A percentile compares a stretch with the other conserved stretches of the same genome.
These are phyloP conservation scores for Citrus maxima DNA, from an alignment of 345 rosid species.

Conservation along the genomic window DNA sequence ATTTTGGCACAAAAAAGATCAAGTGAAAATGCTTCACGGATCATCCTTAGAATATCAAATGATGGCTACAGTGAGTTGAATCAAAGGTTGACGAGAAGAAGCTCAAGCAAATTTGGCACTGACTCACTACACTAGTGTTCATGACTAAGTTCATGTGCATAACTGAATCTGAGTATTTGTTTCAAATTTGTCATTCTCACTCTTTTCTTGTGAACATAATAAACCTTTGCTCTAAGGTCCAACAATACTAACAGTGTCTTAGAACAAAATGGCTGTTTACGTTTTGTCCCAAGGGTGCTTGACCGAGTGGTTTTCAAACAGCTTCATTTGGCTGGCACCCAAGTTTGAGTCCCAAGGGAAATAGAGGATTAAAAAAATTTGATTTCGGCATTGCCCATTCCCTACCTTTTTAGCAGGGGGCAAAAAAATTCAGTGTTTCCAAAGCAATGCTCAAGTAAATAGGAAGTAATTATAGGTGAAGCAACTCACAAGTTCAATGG, in stretches of 20 bases:
- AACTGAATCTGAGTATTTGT: neutral
- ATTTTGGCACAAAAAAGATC: neutral
- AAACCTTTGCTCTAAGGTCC: neutral
- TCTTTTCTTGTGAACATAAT: neutral
- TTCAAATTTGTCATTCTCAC: neutral
- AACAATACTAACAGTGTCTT: neutral
- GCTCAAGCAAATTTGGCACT: neutral
- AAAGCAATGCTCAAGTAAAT: neutral
- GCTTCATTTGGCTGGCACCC: too few species aligned
- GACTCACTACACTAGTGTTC: neutral
- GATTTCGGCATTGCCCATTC: too few species aligned
- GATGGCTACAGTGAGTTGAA: neutral
- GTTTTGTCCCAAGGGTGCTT: too few species aligned
- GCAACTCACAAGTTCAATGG: constrained; percentile 59
- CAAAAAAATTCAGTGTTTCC: neutral
- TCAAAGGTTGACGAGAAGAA: neutral
- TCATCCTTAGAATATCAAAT: neutral
- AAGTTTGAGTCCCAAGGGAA: too few species aligned
- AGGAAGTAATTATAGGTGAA: neutral
- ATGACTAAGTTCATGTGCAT: neutral
- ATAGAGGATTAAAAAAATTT: too few species aligned
- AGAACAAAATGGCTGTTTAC: neutral
- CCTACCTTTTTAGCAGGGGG: too few species aligned
- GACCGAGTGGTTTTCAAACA: too few species aligned
- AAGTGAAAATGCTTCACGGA: neutral